Conservation (phyloP, 441 rosid genomes). For the Syzygium syzygioides region DNA sequence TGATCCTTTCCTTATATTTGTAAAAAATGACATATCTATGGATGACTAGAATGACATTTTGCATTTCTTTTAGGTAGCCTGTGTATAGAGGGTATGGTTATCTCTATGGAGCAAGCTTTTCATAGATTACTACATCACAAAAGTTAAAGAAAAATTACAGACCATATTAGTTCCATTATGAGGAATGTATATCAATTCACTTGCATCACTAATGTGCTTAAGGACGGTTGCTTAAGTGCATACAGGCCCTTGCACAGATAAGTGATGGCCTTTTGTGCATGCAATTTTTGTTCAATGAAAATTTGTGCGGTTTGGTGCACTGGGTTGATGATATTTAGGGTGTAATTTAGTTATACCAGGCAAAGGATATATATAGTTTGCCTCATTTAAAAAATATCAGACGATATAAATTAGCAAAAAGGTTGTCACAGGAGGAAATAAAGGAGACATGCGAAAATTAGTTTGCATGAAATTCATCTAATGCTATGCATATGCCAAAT, state of each 20-base stretch:
- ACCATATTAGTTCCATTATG: not conserved
- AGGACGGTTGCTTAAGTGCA: not conserved
- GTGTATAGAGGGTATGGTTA: not conserved
- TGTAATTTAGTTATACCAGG: not conserved
- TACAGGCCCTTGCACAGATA: not conserved
- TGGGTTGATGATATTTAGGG: not conserved
- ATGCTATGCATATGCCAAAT: not conserved
- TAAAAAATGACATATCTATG: not conserved
- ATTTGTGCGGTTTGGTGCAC: not conserved
- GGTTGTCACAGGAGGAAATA: not conserved
- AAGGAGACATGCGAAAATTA: not conserved
- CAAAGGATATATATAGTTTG: not conserved
- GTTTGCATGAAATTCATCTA: not conserved
- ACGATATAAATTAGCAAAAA: not conserved
- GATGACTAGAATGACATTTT: not conserved
- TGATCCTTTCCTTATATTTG: not conserved
- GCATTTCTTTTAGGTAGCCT: not conserved
- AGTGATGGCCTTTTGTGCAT: not conserved
- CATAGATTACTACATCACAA: not conserved
- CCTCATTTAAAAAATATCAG: not conserved
- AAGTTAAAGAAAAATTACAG: not conserved
- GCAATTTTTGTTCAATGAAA: not conserved
- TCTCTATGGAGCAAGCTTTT: not conserved
- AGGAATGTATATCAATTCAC: not conserved
- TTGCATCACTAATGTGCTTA: not conserved